Evolutionary conservation across 2,329 filamentous ascomycete species (phyloP).

Genomic region (Thermoascus crustaceus): DNA sequence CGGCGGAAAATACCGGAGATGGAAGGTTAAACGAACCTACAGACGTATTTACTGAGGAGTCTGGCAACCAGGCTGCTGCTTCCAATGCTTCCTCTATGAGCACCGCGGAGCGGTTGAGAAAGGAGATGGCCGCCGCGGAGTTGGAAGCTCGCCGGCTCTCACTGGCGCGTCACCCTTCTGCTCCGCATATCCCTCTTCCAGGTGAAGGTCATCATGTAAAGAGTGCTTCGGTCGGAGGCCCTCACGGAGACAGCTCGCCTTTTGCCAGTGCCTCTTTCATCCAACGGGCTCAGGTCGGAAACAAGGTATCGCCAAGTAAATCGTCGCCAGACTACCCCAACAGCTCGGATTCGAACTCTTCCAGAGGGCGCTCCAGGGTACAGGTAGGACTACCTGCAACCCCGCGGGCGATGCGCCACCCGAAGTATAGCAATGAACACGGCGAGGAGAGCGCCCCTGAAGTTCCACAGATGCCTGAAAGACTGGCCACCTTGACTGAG

Average conservation of each 20-base stretch:
- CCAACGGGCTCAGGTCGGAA: slow-evolving; percentile 24
- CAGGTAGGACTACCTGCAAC: slow-evolving; percentile 79
- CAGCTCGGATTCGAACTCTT: slow-evolving; percentile 32
- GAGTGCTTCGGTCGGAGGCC: slow-evolving; percentile 28
- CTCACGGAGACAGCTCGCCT: slow-evolving; percentile 38
- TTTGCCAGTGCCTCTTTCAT: slow-evolving; percentile 24
- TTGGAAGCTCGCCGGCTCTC: slow-evolving; percentile 83
- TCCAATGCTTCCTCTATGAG: slow-evolving; percentile 16
- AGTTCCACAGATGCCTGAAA: slow-evolving; percentile 51
- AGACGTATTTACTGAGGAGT: slow-evolving; percentile 13
- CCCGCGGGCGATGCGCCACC: slow-evolving; percentile 80
- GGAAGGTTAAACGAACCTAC: neutral
- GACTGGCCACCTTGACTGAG: slow-evolving; percentile 27
- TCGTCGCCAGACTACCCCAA: slow-evolving; percentile 32
- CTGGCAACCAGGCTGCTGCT: slow-evolving; percentile 14
- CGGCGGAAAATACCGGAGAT: neutral
- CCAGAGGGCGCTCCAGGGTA: slow-evolving; percentile 38
- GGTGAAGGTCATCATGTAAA: slow-evolving; percentile 40
- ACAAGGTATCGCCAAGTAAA: slow-evolving; percentile 26
- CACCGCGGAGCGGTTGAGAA: slow-evolving; percentile 59
- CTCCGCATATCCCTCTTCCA: slow-evolving; percentile 71
- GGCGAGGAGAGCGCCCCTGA: slow-evolving; percentile 44
- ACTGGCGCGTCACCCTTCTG: slow-evolving; percentile 69
- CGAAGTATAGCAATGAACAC: slow-evolving; percentile 49
- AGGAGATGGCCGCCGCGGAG: slow-evolving; percentile 71